Conservation (phyloP, 371 early-diverging fungal species). For the Nematocida sp. region DNA sequence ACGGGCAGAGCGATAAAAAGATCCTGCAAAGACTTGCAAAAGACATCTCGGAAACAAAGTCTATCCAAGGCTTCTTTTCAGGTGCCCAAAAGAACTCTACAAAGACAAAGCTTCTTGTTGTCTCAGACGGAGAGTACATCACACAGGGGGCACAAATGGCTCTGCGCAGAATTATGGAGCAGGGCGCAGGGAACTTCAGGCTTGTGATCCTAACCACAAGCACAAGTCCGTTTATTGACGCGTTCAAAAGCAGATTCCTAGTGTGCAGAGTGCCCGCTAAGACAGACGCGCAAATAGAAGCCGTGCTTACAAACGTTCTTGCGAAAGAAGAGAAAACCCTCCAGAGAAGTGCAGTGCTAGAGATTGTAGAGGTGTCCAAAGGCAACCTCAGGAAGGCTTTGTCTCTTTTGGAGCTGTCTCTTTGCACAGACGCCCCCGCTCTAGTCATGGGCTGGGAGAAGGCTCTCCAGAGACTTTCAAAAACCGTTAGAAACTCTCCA, state of each 20-base stretch:
- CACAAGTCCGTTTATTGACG: slow-evolving; percentile 80
- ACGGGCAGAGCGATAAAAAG: slow-evolving; percentile 83
- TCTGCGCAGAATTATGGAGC: slow-evolving; percentile 95
- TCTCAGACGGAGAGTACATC: slow-evolving; percentile 87
- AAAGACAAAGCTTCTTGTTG: slow-evolving; percentile 71
- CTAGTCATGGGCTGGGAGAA: slow-evolving; percentile 10
- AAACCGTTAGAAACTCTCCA: neutral
- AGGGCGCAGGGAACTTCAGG: slow-evolving; percentile 81
- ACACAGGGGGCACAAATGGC: slow-evolving; percentile 90
- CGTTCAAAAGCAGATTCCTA: slow-evolving; percentile 86
- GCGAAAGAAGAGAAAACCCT: slow-evolving; percentile 41
- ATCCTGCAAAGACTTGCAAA: slow-evolving; percentile 92
- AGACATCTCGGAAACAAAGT: slow-evolving; percentile 91
- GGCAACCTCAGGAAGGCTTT: slow-evolving; percentile 81
- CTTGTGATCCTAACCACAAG: slow-evolving; percentile 82
- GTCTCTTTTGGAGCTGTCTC: slow-evolving; percentile 67
- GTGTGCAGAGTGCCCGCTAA: slow-evolving; percentile 80
- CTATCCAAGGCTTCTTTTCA: slow-evolving; percentile 69
- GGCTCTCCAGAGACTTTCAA: neutral
- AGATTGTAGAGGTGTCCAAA: slow-evolving; percentile 69
- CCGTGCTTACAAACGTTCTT: slow-evolving; percentile 35
- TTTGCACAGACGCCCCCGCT: neutral
- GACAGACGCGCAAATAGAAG: slow-evolving; percentile 67
- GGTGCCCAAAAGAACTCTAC: neutral
- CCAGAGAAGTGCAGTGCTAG: slow-evolving; percentile 18